Evolutionary conservation across 1,139 yeast species (phyloP).

Genomic region (Torulaspora pretoriensis): DNA sequence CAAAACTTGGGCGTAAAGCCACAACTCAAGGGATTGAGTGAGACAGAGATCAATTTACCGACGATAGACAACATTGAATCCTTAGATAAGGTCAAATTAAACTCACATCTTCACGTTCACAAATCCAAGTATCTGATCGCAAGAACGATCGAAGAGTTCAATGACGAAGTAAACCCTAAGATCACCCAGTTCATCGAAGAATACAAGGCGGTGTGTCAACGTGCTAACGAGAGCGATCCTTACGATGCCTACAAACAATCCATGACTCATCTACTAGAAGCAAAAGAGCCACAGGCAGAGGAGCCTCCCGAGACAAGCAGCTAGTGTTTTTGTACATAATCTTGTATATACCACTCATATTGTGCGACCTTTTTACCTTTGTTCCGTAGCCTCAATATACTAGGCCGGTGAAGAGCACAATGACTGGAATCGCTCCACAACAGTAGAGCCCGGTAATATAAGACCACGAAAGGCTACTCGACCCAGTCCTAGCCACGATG

Average conservation of each 20-base stretch:
- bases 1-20: conserved; percentile 14
- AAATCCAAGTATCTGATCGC: conserved; percentile 27
- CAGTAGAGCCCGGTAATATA: too few relatives aligned
- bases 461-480: too few relatives aligned
- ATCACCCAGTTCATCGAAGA: conserved; percentile 22
- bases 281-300: conserved; percentile 10
- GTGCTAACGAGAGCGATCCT: conserved; percentile 19
- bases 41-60: conserved; percentile 7
- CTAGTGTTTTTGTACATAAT: not conserved
- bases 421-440: too few relatives aligned
- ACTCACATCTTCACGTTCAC: conserved; percentile 18
- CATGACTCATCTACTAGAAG: conserved; percentile 9
- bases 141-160: conserved; percentile 28
- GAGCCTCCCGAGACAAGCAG: not conserved
- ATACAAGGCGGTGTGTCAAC: conserved; percentile 17
- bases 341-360: conserved; percentile 1
- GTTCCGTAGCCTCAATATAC: not conserved
- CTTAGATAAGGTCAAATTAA: conserved; percentile 17
- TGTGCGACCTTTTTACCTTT: not conserved
- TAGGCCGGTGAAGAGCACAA: too few relatives aligned
- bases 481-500: too few relatives aligned
- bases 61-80: conserved; percentile 11
- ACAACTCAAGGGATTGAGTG: conserved; percentile 7
- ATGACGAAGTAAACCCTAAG: conserved; percentile 24
- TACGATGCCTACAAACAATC: conserved; percentile 22